Percentiles rank a stretch among this genome's conserved stretches.
phyloP scores from a whole-genome alignment of 352 stramenopile species.

The Globisporangium cederbergense region DNA sequence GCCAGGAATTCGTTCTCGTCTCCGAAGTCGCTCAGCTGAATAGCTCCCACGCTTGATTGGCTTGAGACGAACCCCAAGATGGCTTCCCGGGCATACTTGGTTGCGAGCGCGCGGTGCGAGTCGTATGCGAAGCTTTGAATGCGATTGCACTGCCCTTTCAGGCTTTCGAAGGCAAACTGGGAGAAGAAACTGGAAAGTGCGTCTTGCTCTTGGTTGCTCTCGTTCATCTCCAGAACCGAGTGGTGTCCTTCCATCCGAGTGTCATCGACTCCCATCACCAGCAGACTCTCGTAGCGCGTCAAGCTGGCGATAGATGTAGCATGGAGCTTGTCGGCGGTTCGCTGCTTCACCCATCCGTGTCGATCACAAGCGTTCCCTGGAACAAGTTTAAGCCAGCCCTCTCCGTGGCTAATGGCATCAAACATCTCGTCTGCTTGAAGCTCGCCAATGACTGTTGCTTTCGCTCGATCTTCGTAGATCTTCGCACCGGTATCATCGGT shows the following conservation, averaged over 20 bases:
- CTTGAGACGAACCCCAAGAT: constrained; percentile 37
- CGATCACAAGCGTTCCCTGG: not conserved
- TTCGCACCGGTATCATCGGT: constrained; percentile 21
- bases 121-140: constrained; percentile 67
- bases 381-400: constrained; percentile 36
- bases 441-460: constrained; percentile 13
- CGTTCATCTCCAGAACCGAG: constrained; percentile 51
- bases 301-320: constrained; percentile 16
- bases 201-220: constrained; percentile 57
- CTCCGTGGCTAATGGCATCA: constrained; percentile 11
- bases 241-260: constrained; percentile 25
- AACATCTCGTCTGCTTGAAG: constrained; percentile 25
- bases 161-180: constrained; percentile 55
- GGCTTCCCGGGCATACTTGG: constrained; percentile 47
- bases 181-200: constrained; percentile 53
- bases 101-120: constrained; percentile 51
- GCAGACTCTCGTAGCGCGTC: constrained; percentile 45
- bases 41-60: constrained; percentile 9
- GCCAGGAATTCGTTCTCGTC: constrained; percentile 35
- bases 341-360: constrained; percentile 41
- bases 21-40: constrained; percentile 33
- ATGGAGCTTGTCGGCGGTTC: constrained; percentile 37
- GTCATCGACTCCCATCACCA: constrained; percentile 65
- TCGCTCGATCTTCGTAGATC: constrained; percentile 24
- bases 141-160: constrained; percentile 58